These are phyloP conservation scores for Penicillium sp. DNA, from an alignment of 2,329 filamentous ascomycete species.

Conservation along the genomic window DNA sequence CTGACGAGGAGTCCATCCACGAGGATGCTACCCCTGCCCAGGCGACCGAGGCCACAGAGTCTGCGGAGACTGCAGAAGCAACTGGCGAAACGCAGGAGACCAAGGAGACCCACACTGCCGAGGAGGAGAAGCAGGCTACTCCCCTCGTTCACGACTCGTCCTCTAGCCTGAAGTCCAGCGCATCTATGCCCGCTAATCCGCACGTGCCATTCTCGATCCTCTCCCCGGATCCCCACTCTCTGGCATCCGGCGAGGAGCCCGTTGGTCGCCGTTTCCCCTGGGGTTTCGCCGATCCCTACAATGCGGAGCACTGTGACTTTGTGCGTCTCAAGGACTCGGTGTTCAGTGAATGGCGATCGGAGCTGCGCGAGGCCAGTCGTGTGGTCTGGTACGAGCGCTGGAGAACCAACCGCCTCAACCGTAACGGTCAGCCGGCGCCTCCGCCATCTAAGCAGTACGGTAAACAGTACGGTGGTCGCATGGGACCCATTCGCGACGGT, in stretches of 20 bases:
- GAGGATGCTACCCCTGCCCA: slow-evolving; percentile 19
- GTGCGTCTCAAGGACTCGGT: slow-evolving; percentile 82
- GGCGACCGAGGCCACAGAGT: slow-evolving; percentile 23
- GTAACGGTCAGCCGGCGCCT: slow-evolving; percentile 24
- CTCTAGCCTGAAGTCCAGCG: slow-evolving; percentile 48
- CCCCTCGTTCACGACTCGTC: slow-evolving; percentile 27
- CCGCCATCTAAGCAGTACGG: slow-evolving; percentile 16
- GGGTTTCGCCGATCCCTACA: slow-evolving; percentile 93
- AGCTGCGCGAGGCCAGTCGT: slow-evolving; percentile 82
- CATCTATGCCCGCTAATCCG: slow-evolving; percentile 47
- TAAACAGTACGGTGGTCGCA: slow-evolving; percentile 26
- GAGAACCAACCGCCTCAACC: slow-evolving; percentile 59
- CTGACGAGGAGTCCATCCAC: slow-evolving; percentile 41
- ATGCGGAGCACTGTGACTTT: slow-evolving; percentile 91
- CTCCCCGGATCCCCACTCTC: slow-evolving; percentile 77
- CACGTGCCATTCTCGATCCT: slow-evolving; percentile 88
- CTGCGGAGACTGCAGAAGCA: slow-evolving; percentile 20
- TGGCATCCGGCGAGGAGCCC: slow-evolving; percentile 50
- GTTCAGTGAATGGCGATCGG: slow-evolving; percentile 87
- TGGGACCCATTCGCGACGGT: slow-evolving; percentile 26
- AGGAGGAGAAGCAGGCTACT: not conserved
- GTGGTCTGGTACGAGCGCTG: slow-evolving; percentile 95
- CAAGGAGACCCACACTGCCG: slow-evolving; percentile 16
- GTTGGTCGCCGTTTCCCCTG: slow-evolving; percentile 89
- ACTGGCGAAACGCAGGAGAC: slow-evolving; percentile 8